phyloP scores from a whole-genome alignment of 2,329 filamentous ascomycete genomes.

The Sarocladium strictum region DNA sequence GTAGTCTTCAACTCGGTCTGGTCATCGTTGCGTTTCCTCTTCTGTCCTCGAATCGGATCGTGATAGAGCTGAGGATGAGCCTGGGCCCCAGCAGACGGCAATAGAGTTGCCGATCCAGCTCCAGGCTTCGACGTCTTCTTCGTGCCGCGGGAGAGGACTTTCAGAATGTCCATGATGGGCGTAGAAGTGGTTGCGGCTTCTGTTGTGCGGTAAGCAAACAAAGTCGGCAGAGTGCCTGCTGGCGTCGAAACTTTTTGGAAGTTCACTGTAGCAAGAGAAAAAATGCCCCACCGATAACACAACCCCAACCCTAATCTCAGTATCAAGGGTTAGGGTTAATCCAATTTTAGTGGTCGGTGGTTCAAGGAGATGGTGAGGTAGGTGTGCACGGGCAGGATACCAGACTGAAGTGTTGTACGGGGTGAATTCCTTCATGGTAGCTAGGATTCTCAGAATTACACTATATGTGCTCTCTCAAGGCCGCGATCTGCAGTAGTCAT shows the following conservation, averaged over 20 bases:
- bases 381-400: too few relatives aligned
- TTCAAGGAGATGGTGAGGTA: too few relatives aligned
- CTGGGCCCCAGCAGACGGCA: constrained; percentile 60
- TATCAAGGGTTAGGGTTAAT: background rate
- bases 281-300: background rate
- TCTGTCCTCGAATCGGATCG: constrained; percentile 45
- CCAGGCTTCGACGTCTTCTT: constrained; percentile 44
- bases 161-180: constrained; percentile 62
- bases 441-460: too few relatives aligned
- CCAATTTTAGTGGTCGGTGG: background rate
- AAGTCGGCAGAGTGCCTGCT: background rate
- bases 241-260: background rate
- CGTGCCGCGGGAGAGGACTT: constrained; percentile 63
- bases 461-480: too few relatives aligned
- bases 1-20: constrained; percentile 25
- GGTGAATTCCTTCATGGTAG: too few relatives aligned
- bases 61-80: constrained; percentile 66
- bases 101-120: constrained; percentile 29
- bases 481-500: too few relatives aligned
- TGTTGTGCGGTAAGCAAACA: background rate
- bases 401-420: too few relatives aligned
- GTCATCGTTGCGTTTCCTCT: constrained; percentile 46
- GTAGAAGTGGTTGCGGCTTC: background rate
- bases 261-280: background rate
- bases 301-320: background rate